These are phyloP conservation scores for Nakaseomyces kungkrabaensis DNA, from an alignment of 1,139 yeast species.

Conservation along the genomic window DNA sequence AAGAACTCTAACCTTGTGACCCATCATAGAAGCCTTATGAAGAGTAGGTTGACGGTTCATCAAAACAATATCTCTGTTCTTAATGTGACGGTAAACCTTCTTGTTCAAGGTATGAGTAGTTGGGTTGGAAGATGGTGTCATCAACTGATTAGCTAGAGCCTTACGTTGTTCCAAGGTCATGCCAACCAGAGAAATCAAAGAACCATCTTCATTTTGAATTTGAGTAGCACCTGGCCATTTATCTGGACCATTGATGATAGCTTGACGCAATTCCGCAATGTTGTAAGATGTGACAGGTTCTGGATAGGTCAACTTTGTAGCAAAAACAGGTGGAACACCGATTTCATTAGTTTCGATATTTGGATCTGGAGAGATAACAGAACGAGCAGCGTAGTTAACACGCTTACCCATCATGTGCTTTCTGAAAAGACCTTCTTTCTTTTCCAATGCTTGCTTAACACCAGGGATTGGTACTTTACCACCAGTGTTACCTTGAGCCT, in stretches of 20 bases:
- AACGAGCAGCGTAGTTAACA: conserved; percentile 97
- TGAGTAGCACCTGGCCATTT: conserved; percentile 98
- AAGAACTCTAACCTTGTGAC: conserved; percentile 91
- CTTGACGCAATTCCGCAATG: conserved; percentile 81
- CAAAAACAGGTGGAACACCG: conserved; percentile 98
- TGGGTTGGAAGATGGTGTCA: conserved; percentile 64
- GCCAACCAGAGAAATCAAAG: conserved; percentile 67
- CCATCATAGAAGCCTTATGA: conserved; percentile 99
- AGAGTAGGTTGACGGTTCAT: conserved; percentile 99
- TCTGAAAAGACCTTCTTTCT: conserved; percentile 97
- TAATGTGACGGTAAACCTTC: conserved; percentile 88
- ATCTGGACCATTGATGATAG: conserved; percentile 94
- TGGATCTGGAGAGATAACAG: conserved; percentile 98
- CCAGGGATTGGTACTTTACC: conserved; percentile 80
- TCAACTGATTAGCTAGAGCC: conserved; percentile 88
- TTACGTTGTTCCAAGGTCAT: conserved; percentile 92
- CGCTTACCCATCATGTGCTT: conserved; percentile 99
- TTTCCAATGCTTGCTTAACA: conserved; percentile 93
- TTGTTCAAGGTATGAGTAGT: conserved; percentile 58
- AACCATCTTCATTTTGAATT: conserved; percentile 95
- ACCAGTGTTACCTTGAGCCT: conserved; percentile 61
- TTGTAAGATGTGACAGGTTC: conserved; percentile 97
- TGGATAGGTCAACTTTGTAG: conserved; percentile 88
- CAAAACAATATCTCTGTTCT: conserved; percentile 87
- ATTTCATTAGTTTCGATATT: conserved; percentile 94